Base-by-base conservation (phyloP, 345 rosid species). In the rapeseed (Brassica napus) region DNA sequence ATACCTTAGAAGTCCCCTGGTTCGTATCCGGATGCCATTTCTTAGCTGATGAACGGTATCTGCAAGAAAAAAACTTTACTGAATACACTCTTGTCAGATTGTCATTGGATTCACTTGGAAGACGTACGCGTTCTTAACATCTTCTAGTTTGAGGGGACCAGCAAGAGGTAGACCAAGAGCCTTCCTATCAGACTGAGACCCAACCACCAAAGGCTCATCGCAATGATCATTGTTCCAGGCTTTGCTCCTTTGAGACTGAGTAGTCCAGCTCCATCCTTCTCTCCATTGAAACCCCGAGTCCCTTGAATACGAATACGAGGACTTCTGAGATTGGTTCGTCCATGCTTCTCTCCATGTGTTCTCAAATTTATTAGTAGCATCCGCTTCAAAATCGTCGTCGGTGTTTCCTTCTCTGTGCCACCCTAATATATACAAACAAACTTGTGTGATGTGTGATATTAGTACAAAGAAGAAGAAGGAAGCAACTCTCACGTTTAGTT, bases 1-100 rank as follows among this genome's bases (percentile, higher is more conserved):
- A 61, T 79, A 92, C 93, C 92, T 88, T 89, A 54, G 88, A 84
- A 82, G 91, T 78, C 47, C 92, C 97, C 67, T 88, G 93, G 76
- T 90, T 92, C 84, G 83, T 93, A 82, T 93, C 96, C 4, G 99
- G 99, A 85, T 95, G 99, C 97, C 99, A 93, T 79, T 88, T 95
- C 68, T 91, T 80, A 74, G 99, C 98, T 7, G 92, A 74, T 26
- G 78, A 24, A 10, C 90, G 92, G 58, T 89, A 94, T 8, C 98
- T 94, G 90, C 79, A 84, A 57, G 10, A 8, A 35, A 76, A 23
- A 64, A 3, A 24, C 4, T 37, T 37, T 30, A 14, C 5, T 0
- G 42, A 30, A 14, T 14, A 35, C 12, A 61, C 4, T 11, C 15
- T 6, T 7, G 14, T n/a, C 0, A 31, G 37, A 39, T 42, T 65